Evolutionary conservation across 495 filamentous ascomycete genomes (phyloP).

Genomic region (Penicillium bovifimosum): DNA sequence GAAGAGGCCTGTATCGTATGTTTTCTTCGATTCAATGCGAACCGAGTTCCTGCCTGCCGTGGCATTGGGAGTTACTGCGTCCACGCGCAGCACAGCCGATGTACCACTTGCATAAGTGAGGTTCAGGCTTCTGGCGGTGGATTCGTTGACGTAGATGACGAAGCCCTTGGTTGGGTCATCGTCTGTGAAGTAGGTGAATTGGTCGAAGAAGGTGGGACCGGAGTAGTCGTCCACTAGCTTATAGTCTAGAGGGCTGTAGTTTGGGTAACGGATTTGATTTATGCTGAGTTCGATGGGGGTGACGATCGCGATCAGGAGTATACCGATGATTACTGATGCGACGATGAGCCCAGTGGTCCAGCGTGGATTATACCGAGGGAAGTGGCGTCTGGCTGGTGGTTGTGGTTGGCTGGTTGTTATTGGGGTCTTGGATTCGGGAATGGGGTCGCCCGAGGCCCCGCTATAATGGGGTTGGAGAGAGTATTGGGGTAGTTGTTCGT

Average conservation of each 20-base stretch:
- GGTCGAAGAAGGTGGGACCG: constrained; percentile 45
- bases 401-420: not conserved
- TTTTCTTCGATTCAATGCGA: constrained; percentile 47
- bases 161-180: constrained; percentile 49
- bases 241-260: constrained; percentile 48
- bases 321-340: constrained; percentile 22
- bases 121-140: constrained; percentile 35
- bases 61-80: constrained; percentile 40
- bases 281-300: constrained; percentile 46
- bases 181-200: constrained; percentile 49
- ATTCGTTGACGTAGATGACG: constrained; percentile 38
- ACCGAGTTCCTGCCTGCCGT: constrained; percentile 47
- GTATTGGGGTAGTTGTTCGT: constrained; percentile 17
- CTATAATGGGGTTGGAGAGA: constrained; percentile 18
- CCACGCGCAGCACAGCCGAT: constrained; percentile 49
- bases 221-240: constrained; percentile 46
- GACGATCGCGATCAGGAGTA: constrained; percentile 49
- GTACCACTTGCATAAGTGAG: constrained; percentile 45
- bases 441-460: constrained; percentile 15
- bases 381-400: not conserved
- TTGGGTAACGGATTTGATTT: constrained; percentile 49
- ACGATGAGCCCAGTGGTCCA: constrained; percentile 45
- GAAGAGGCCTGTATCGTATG: constrained; percentile 48
- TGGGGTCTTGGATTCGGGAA: constrained; percentile 13
- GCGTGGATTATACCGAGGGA: constrained; percentile 42